Evolutionary conservation across 2,329 filamentous ascomycete genomes (phyloP).

Genomic region (Sclerotinia nivalis): DNA sequence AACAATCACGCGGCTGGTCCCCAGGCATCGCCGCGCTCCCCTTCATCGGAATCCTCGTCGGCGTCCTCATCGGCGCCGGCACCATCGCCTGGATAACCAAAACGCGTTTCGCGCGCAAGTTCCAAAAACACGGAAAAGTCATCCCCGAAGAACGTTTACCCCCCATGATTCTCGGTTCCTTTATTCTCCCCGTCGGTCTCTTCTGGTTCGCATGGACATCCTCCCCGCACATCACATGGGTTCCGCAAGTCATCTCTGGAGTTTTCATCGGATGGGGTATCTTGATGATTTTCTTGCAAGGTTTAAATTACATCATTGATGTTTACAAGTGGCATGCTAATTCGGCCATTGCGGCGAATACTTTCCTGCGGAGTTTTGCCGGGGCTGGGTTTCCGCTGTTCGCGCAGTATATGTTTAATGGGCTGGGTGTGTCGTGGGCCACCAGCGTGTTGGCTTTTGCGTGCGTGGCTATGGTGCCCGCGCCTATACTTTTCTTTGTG

Average conservation of each 20-base stretch:
- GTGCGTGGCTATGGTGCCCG: slow-evolving; percentile 8
- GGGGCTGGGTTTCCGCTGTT: slow-evolving; percentile 62
- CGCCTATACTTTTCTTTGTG: slow-evolving; percentile 11
- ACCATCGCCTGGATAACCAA: slow-evolving; percentile 62
- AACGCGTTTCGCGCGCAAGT: slow-evolving; percentile 67
- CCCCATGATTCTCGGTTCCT: slow-evolving; percentile 59
- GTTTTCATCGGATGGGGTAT: slow-evolving; percentile 72
- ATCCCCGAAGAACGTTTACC: slow-evolving; percentile 68
- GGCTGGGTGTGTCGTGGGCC: slow-evolving; percentile 45
- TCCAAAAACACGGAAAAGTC: slow-evolving; percentile 65
- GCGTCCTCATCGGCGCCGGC: slow-evolving; percentile 72
- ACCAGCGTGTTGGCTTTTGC: slow-evolving; percentile 38
- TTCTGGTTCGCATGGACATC: slow-evolving; percentile 77
- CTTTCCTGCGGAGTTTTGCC: slow-evolving; percentile 56
- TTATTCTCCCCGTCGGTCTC: slow-evolving; percentile 64
- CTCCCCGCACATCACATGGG: slow-evolving; percentile 58
- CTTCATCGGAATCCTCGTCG: slow-evolving; percentile 41
- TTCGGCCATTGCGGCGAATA: slow-evolving; percentile 60
- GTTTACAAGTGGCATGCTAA: slow-evolving; percentile 56
- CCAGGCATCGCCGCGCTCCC: slow-evolving; percentile 44
- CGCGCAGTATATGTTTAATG: slow-evolving; percentile 53
- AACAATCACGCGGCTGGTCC: slow-evolving; percentile 45
- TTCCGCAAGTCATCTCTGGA: slow-evolving; percentile 61
- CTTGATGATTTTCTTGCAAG: slow-evolving; percentile 23
- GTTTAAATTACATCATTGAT: slow-evolving; percentile 54